These are phyloP conservation scores for Albugo candida DNA, from an alignment of 352 stramenopile genomes.

Conservation along the genomic window DNA sequence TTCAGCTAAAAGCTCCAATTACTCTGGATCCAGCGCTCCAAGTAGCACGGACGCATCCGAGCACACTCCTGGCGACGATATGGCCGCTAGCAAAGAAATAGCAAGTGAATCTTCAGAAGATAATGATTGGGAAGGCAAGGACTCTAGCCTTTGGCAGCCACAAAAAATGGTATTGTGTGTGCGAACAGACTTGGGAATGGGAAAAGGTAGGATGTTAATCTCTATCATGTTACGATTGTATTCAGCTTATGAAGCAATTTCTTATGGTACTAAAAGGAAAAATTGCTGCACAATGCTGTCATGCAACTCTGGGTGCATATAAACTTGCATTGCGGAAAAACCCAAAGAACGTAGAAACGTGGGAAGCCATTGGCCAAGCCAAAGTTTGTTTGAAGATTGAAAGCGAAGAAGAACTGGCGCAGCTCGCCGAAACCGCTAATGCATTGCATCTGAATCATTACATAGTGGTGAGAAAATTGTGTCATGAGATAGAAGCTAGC, in stretches of 20 bases:
- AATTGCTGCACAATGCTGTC: conserved; percentile 71
- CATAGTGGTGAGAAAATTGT: conserved; percentile 29
- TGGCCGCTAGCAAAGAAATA: not conserved
- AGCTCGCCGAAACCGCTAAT: conserved; percentile 34
- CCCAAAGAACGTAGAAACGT: conserved; percentile 39
- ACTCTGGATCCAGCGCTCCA: not conserved
- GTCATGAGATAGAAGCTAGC: not conserved
- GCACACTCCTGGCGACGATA: not conserved
- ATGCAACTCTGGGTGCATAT: conserved; percentile 88
- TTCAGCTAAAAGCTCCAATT: not conserved
- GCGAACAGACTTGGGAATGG: conserved; percentile 90
- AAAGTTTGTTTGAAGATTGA: conserved; percentile 78
- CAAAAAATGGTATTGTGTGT: conserved; percentile 92
- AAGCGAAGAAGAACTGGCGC: conserved; percentile 64
- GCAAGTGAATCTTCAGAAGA: conserved; percentile 23
- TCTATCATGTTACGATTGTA: conserved; percentile 21
- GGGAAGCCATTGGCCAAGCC: conserved; percentile 69
- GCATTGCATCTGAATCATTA: conserved; percentile 56
- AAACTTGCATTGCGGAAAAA: conserved; percentile 78
- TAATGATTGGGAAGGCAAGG: conserved; percentile 34
- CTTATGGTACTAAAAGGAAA: conserved; percentile 24
- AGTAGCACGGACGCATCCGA: not conserved
- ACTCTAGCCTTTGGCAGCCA: conserved; percentile 32
- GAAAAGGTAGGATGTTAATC: conserved; percentile 79
- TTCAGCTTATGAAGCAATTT: too few relatives aligned